Conservation (phyloP, 1,284 basidiomycete species). For the Cutaneotrichosporon sp. region DNA sequence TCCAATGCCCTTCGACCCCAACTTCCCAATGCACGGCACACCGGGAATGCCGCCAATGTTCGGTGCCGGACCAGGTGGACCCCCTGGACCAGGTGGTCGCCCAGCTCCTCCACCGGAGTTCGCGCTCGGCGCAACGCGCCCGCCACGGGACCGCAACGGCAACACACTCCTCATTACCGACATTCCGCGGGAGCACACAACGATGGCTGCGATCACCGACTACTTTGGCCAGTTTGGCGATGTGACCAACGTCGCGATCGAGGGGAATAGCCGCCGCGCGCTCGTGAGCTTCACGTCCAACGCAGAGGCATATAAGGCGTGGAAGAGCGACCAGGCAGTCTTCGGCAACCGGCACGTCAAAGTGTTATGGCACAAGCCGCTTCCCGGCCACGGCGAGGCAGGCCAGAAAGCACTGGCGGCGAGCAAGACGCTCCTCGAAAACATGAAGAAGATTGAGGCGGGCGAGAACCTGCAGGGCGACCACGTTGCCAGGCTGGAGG, state of each 20-base stretch:
- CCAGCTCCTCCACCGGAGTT: conserved; percentile 7
- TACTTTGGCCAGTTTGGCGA: conserved; percentile 92
- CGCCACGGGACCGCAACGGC: conserved; percentile 56
- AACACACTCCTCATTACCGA: conserved; percentile 92
- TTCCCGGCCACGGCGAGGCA: conserved; percentile 75
- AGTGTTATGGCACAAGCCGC: conserved; percentile 84
- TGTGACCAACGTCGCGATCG: conserved; percentile 88
- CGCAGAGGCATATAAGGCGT: conserved; percentile 77
- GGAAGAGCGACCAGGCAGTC: conserved; percentile 87
- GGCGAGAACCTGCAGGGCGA: conserved; percentile 29
- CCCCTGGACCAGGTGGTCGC: neutral
- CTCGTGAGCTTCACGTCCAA: conserved; percentile 83
- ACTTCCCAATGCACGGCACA: conserved; percentile 5
- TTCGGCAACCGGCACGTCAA: conserved; percentile 94
- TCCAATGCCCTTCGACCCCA: conserved; percentile 15
- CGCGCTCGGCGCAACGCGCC: conserved; percentile 23
- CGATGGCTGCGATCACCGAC: conserved; percentile 69
- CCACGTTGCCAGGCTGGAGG: conserved; percentile 28
- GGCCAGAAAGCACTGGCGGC: conserved; percentile 72
- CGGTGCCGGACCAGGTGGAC: conserved; percentile 11
- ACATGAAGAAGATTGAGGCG: conserved; percentile 50
- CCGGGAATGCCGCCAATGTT: conserved; percentile 25
- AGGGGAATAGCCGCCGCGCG: conserved; percentile 66
- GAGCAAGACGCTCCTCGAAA: conserved; percentile 65
- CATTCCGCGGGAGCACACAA: conserved; percentile 77